Evolutionary conservation across 1,139 yeast species (phyloP).

Genomic region (Saccharomyces hybrid): DNA sequence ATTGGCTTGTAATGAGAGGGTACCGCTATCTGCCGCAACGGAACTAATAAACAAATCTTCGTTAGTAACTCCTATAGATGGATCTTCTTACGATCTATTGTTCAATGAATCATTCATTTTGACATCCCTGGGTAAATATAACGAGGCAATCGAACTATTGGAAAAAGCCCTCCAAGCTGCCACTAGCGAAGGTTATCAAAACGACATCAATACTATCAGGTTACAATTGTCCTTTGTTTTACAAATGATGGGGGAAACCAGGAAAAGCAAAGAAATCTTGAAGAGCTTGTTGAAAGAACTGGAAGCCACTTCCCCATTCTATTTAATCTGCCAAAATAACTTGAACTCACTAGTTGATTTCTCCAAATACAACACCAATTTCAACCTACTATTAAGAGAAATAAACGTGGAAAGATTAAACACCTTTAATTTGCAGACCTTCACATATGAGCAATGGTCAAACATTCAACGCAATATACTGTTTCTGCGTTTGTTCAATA

Average conservation of each 20-base stretch:
- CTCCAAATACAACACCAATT: constrained; percentile 23
- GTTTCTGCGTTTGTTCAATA: constrained; percentile 24
- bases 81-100: constrained; percentile 44
- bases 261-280: constrained; percentile 40
- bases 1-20: constrained; percentile 37
- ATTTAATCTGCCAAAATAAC: constrained; percentile 30
- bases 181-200: constrained; percentile 26
- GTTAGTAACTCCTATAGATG: constrained; percentile 22
- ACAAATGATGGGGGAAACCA: constrained; percentile 40
- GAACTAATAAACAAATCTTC: constrained; percentile 6
- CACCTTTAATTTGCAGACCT: constrained; percentile 17
- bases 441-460: constrained; percentile 25
- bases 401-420: constrained; percentile 24
- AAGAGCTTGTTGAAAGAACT: constrained; percentile 25
- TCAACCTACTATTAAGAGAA: constrained; percentile 31
- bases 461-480: constrained; percentile 16
- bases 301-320: constrained; percentile 23
- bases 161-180: constrained; percentile 42
- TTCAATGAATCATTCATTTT: constrained; percentile 64
- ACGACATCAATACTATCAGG: constrained; percentile 37
- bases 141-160: constrained; percentile 42
- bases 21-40: constrained; percentile 20
- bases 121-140: constrained; percentile 33
- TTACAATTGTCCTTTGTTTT: constrained; percentile 65
- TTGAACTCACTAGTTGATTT: constrained; percentile 23